phyloP scores from a whole-genome alignment of 2,329 filamentous ascomycete species.

The Graphilbum fragrans region DNA sequence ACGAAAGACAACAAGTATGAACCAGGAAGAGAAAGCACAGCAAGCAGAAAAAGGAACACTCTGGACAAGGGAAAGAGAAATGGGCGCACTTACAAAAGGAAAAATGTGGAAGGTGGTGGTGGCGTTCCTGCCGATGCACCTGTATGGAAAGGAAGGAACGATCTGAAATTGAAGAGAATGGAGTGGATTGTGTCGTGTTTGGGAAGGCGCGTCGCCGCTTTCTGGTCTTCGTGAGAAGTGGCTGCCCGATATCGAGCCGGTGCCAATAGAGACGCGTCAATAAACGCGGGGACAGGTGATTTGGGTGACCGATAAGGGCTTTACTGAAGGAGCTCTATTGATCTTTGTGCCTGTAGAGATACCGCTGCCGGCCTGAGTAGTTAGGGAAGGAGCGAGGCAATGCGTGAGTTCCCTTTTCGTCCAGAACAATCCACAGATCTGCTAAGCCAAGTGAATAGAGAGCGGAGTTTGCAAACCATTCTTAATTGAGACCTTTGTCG shows the following conservation, averaged over 20 bases:
- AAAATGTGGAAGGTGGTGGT: slow-evolving; percentile 1
- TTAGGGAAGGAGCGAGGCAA: too few relatives aligned
- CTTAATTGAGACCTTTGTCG: too few relatives aligned
- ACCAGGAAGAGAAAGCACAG: not conserved
- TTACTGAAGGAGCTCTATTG: too few relatives aligned
- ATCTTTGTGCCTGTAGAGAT: too few relatives aligned
- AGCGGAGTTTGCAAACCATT: too few relatives aligned
- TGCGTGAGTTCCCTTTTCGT: too few relatives aligned
- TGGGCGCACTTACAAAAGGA: not conserved
- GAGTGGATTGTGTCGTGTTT: not conserved
- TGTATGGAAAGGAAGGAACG: slow-evolving; percentile 4
- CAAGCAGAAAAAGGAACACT: not conserved
- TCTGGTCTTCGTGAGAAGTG: not conserved
- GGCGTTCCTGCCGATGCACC: not conserved
- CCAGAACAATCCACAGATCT: too few relatives aligned
- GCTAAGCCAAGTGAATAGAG: too few relatives aligned
- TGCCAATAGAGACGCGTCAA: not conserved
- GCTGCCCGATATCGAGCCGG: not conserved
- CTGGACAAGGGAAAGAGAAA: not conserved
- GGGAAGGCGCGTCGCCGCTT: slow-evolving; percentile 5
- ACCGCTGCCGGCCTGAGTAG: too few relatives aligned
- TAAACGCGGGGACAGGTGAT: not conserved
- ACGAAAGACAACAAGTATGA: too few relatives aligned
- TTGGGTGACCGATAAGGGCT: too few relatives aligned
- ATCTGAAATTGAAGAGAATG: not conserved